Conservation (phyloP, 2,329 filamentous ascomycete genomes). For the Stachybotrys echinatus region DNA sequence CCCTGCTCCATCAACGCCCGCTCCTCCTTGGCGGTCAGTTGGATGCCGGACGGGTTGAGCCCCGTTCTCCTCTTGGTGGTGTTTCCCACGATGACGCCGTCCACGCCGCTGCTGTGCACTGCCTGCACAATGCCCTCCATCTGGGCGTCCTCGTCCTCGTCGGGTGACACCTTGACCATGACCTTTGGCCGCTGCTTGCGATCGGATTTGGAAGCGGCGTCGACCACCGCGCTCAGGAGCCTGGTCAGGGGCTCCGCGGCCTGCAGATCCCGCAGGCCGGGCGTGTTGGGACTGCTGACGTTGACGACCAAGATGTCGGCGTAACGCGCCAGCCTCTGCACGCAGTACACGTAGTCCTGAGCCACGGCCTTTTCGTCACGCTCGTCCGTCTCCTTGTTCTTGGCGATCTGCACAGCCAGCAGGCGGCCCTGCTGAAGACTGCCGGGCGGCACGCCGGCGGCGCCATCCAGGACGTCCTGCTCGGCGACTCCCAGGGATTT, state of each 20-base stretch:
- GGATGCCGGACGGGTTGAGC: conserved; percentile 61
- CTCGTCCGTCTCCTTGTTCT: conserved; percentile 92
- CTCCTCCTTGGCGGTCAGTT: conserved; percentile 62
- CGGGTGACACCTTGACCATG: conserved; percentile 97
- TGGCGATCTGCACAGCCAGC: conserved; percentile 87
- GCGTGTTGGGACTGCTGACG: conserved; percentile 94
- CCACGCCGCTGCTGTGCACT: conserved; percentile 77
- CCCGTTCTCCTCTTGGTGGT: conserved; percentile 81
- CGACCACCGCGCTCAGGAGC: conserved; percentile 77
- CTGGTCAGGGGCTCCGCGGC: conserved; percentile 75
- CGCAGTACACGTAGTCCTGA: conserved; percentile 84
- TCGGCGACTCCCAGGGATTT: conserved; percentile 66
- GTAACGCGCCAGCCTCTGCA: conserved; percentile 75
- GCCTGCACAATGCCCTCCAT: conserved; percentile 85
- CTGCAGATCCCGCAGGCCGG: conserved; percentile 82
- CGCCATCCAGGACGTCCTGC: conserved; percentile 68
- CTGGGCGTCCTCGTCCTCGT: conserved; percentile 82
- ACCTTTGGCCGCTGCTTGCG: conserved; percentile 64
- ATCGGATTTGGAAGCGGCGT: conserved; percentile 63
- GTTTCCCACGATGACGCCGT: conserved; percentile 95
- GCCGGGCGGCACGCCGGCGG: conserved; percentile 74
- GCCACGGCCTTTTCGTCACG: conserved; percentile 76
- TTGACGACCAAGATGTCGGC: conserved; percentile 98
- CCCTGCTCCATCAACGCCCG: conserved; percentile 69
- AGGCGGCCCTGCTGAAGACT: conserved; percentile 70